Percentiles rank a stretch among this genome's conserved stretches.
Conservation (phyloP, 306 rosid species). For the Ormosia semicastrata region DNA sequence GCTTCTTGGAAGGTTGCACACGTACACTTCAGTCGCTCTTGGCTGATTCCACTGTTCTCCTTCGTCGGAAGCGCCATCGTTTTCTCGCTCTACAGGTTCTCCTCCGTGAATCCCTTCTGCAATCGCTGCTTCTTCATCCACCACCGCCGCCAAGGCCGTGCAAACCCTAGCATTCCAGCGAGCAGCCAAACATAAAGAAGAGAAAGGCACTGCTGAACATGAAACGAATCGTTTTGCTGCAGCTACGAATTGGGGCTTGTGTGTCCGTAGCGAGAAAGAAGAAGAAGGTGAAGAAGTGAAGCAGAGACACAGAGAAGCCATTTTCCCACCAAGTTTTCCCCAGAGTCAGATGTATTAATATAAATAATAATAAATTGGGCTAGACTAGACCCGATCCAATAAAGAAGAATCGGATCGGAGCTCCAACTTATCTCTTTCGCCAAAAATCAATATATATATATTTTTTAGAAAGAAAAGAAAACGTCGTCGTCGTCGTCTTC, state of each 20-base stretch:
- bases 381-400: background rate
- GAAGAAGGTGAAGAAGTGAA: background rate
- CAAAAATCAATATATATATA: too few relatives aligned
- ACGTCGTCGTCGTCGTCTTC: too few relatives aligned
- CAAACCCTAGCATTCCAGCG: slow-evolving; percentile 5
- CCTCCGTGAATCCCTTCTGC: background rate
- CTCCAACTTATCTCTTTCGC: background rate
- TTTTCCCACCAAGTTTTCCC: background rate
- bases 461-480: too few relatives aligned
- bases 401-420: background rate
- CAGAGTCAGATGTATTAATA: background rate
- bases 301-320: background rate
- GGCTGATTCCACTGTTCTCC: slow-evolving; percentile 15
- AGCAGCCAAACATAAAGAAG: background rate
- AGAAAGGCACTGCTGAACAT: background rate
- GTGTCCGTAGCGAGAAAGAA: background rate
- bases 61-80: slow-evolving; percentile 19
- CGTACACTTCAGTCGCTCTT: slow-evolving; percentile 56
- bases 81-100: background rate
- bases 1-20: slow-evolving; percentile 68
- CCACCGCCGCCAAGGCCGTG: slow-evolving; percentile 25
- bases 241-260: background rate
- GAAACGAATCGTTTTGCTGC: background rate
- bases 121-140: slow-evolving; percentile 25
- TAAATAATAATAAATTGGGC: background rate